Evolutionary conservation across 2,329 filamentous ascomycete genomes (phyloP), one percentile per base, ranked within the genome.

Genomic region (Neonectria faginata): DNA sequence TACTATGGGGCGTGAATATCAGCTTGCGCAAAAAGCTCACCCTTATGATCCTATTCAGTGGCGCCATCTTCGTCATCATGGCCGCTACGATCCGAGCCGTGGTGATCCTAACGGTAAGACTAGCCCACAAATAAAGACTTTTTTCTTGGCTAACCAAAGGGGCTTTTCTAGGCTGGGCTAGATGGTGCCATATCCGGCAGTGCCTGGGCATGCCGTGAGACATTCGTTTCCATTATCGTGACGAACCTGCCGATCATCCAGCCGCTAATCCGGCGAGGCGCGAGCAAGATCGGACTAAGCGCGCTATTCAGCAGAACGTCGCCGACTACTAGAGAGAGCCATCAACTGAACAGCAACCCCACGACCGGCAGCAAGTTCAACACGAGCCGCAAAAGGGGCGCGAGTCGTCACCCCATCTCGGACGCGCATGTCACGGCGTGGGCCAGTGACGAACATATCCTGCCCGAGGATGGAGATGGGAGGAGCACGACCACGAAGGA

Each of bases 211-310:
- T 75, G 74, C 36, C 77, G 79, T n/a, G 79, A 81, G 62, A 78
- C 75, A 3, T 80, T 80, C 54, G 79, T 80, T 48, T 75, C 79
- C 36, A 74, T 78, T 18, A 60, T 79, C 55, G 77, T 81, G 47
- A 77, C 78, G 14, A 80, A 81, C 52, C 66, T 72, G 0, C 73
- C 73, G 2, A 73, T 71, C 5, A 64, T 71, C 39, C 69, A 71
- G 39, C 69, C 69, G 0, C 57, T 71, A 0, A 31, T 71, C 39
- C 61, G 67, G 11, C 71, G 70, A 36, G 69, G 69, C 12, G 69
- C 69, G 47, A 71, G 22, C 45, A 11, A 70, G 42, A 70, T 71
- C 8, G 69, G 69, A 0, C 62, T 71, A 14, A 71, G 69, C 44
- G 65, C 71, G 0, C 42, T 71, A 6, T 71, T 71, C 48, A 70